A percentile compares a stretch with the other conserved stretches of the same genome.
These are phyloP conservation scores for Triticum urartu DNA, from an alignment of 176 grass and related monocot species.

Conservation along the genomic window DNA sequence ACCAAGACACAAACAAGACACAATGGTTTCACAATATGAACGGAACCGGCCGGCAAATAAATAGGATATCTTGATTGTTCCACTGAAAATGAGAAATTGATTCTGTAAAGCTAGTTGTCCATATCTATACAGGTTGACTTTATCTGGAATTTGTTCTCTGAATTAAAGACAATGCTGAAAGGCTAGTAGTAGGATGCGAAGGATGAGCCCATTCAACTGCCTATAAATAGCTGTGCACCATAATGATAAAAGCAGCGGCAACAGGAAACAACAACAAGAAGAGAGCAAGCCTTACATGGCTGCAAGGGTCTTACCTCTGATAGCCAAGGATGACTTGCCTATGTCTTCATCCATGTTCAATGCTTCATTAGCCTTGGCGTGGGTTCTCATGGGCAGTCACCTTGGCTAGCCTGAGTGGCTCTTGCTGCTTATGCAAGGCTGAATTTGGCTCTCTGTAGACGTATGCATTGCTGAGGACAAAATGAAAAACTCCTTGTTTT, in stretches of 20 bases:
- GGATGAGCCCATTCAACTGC: not conserved
- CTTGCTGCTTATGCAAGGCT: constrained; percentile 34
- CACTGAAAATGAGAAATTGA: not conserved
- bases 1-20: too few relatives aligned
- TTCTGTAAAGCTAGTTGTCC: not conserved
- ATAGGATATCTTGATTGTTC: not conserved
- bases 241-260: not conserved
- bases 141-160: not conserved
- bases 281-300: constrained; percentile 38
- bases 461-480: not conserved
- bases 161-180: not conserved
- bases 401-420: constrained; percentile 45
- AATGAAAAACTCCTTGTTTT: not conserved
- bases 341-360: constrained; percentile 11
- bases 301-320: constrained; percentile 27
- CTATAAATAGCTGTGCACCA: constrained; percentile 20
- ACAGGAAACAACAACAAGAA: not conserved
- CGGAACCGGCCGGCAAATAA: too few relatives aligned
- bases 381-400: constrained; percentile 42
- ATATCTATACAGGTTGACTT: not conserved
- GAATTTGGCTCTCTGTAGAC: constrained; percentile 1
- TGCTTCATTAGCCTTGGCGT: not conserved
- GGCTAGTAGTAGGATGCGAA: not conserved
- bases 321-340: constrained; percentile 38
- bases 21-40: too few relatives aligned